Evolutionary conservation across 176 grass and related monocot species (phyloP), one percentile per base, ranked within the genome.

Genomic region (Poa annua): DNA sequence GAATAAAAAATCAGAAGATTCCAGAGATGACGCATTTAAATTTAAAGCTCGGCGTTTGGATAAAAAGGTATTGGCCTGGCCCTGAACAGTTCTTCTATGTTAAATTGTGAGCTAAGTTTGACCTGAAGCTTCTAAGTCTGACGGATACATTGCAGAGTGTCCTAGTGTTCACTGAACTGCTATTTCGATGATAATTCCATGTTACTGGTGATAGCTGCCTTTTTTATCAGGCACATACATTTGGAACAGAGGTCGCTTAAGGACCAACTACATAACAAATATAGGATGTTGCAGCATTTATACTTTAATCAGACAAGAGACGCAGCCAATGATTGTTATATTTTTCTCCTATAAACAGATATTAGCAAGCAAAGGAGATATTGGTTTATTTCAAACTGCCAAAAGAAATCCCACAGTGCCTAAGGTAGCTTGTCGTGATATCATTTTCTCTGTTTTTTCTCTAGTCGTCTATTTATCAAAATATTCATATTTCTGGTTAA

Each of bases 321-420:
- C 20, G 41, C 44, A 78, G 49, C 15, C 41, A 75, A 44, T 87
- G n/a, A 75, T 62, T 44, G 29, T 70, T 50, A 19, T 51, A 68
- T 50, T 41, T 85, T 74, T 25, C 22, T 60, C 13, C 9, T 75
- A 79, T 77, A 22, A 82, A 79, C 80, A 95, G 90, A 84, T 90
- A 56, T 57, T 92, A 75, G 25, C 29, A 47, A 88, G 71, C 76
- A 94, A 92, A 88, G 91, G 87, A 88, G 68, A 88, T 45, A 41
- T 19, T 44, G 79, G 73, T 67, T 21, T 81, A 65, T 70, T 81
- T 76, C 88, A 73, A 88, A 84, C 66, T 66, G 34, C 41, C 17
- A 98, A 98, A 90, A 86, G 29, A 85, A 85, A 88, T 82, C 59
- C 71, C 53, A 98, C 92, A 63, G 78, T 88, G 65, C 87, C 91